A percentile compares a stretch with the other conserved stretches of the same genome.
Evolutionary conservation across 768 basidiomycete genomes (phyloP).

Genomic region (Termitomyces sp.): DNA sequence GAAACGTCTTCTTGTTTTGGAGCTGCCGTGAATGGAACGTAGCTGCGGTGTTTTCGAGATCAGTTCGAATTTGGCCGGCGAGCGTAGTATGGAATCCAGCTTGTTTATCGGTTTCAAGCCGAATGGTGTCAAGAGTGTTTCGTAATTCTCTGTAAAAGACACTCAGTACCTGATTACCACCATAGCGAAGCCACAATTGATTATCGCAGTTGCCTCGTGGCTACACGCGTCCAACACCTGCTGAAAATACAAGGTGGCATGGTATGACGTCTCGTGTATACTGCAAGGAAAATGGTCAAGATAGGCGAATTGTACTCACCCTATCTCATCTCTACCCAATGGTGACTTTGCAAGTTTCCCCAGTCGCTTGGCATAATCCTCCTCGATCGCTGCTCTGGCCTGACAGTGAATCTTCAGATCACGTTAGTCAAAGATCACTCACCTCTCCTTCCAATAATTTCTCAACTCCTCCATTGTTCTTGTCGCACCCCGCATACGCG

Average conservation of each 20-base stretch:
- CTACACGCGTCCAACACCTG: background rate
- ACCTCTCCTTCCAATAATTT: constrained; percentile 94
- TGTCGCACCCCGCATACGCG: constrained; percentile 79
- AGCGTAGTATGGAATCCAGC: constrained; percentile 67
- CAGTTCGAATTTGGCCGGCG: constrained; percentile 67
- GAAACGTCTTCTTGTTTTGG: constrained; percentile 68
- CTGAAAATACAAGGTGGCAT: background rate
- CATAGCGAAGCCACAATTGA: background rate
- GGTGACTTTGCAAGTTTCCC: constrained; percentile 69
- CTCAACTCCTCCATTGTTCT: constrained; percentile 87
- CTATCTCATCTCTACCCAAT: constrained; percentile 89
- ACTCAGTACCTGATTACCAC: background rate
- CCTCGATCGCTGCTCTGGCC: constrained; percentile 80
- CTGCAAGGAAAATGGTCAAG: background rate
- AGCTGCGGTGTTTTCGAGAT: constrained; percentile 62
- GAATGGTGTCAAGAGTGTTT: constrained; percentile 72
- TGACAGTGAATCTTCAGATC: constrained; percentile 3
- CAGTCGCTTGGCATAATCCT: constrained; percentile 89
- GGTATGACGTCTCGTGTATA: background rate
- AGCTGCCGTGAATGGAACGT: constrained; percentile 62
- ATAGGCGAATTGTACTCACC: constrained; percentile 49
- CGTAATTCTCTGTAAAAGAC: constrained; percentile 63
- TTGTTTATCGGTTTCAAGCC: constrained; percentile 81
- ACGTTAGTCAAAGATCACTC: constrained; percentile 19
- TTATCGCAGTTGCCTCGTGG: constrained; percentile 2